Evolutionary conservation across 148 eudicot species (phyloP).

Genomic region (Chenopodium quinoa): DNA sequence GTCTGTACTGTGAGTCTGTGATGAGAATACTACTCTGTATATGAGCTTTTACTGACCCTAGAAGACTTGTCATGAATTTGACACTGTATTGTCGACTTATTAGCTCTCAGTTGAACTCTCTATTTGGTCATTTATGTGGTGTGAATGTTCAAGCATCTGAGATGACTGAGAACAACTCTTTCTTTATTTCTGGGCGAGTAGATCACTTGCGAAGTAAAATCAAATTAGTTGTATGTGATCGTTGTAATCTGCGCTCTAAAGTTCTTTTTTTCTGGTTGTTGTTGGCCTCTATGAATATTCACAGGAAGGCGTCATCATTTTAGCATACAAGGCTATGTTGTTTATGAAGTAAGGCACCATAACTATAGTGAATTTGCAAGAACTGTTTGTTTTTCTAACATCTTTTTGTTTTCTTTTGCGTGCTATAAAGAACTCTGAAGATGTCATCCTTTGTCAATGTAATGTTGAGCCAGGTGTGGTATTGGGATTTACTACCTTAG

Average conservation of each 20-base stretch:
- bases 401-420: background rate
- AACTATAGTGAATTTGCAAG: background rate
- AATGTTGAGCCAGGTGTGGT: background rate
- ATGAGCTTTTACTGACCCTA: no score
- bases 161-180: background rate
- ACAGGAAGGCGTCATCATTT: background rate
- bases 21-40: no score
- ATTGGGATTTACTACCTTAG: background rate
- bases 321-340: background rate
- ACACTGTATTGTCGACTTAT: background rate
- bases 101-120: background rate
- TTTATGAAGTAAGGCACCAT: background rate
- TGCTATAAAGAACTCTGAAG: background rate
- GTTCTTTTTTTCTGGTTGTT: background rate
- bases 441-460: background rate
- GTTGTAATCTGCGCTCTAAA: no score
- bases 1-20: no score
- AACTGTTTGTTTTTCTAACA: background rate
- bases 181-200: no score
- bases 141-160: background rate
- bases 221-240: no score
- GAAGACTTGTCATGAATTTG: no score
- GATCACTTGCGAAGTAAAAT: no score
- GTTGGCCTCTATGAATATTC: background rate
- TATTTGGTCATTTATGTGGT: background rate